Conservation (phyloP, 2,329 filamentous ascomycete genomes). For the Falciphora oryzae region DNA sequence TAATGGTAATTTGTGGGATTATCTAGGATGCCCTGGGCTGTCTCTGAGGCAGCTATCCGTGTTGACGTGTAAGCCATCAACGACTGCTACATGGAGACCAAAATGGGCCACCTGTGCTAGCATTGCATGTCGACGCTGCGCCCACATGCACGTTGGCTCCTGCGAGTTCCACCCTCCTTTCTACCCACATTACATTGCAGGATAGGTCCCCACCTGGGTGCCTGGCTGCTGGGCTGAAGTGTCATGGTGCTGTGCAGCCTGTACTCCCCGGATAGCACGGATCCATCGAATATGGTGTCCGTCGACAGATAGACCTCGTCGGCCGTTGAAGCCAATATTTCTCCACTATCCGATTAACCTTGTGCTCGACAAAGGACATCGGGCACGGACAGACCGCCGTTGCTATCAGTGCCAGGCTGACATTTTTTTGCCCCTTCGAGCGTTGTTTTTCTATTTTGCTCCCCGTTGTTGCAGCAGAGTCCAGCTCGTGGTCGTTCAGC, state of each 20-base stretch:
- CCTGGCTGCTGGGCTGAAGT: too few species aligned
- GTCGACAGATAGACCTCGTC: too few species aligned
- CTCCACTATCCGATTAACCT: too few species aligned
- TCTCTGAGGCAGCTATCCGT: not conserved
- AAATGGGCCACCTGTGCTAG: not conserved
- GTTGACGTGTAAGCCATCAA: not conserved
- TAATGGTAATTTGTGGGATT: not conserved
- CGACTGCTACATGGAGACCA: not conserved
- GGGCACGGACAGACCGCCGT: too few species aligned
- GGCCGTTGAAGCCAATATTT: too few species aligned
- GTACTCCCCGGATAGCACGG: too few species aligned
- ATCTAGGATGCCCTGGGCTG: not conserved
- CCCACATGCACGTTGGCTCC: not conserved
- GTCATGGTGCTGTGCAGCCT: too few species aligned
- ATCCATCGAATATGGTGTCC: too few species aligned
- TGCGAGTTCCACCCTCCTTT: not conserved
- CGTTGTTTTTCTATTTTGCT: not conserved
- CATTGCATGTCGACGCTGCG: not conserved
- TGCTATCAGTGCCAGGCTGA: not conserved
- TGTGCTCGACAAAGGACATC: not conserved
- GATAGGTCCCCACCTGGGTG: too few species aligned
- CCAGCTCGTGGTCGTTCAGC: not conserved
- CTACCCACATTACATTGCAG: not conserved
- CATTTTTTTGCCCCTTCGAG: not conserved
- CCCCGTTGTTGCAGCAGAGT: too few species aligned